These are phyloP conservation scores for Inga oerstediana DNA, from an alignment of 306 rosid genomes.

Conservation along the genomic window DNA sequence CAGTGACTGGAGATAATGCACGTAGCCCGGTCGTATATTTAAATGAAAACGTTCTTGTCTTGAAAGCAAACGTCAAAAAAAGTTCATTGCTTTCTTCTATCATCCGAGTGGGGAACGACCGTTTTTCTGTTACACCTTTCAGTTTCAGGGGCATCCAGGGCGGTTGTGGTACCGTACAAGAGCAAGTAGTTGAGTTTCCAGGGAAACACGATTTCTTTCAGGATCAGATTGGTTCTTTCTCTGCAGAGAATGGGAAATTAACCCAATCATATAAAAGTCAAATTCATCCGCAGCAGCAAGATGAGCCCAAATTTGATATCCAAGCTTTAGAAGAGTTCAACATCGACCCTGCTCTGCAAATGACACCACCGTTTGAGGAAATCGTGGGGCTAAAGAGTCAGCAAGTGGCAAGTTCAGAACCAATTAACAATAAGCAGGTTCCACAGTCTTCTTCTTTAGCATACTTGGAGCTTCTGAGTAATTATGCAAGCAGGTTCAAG, in stretches of 20 bases:
- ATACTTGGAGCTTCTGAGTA: constrained; percentile 59
- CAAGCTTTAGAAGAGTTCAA: constrained; percentile 38
- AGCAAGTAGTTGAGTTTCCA: constrained; percentile 4
- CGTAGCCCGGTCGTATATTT: not conserved
- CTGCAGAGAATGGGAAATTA: constrained; percentile 18
- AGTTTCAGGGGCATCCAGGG: constrained; percentile 40
- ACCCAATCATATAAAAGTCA: constrained; percentile 32
- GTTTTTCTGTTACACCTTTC: constrained; percentile 42
- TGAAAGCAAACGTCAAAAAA: not conserved
- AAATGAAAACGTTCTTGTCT: not conserved
- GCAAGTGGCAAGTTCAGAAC: constrained; percentile 24
- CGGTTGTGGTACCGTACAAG: constrained; percentile 35
- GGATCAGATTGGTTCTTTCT: constrained; percentile 32
- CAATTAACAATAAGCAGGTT: constrained; percentile 19
- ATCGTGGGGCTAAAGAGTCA: not conserved
- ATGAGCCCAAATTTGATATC: constrained; percentile 31
- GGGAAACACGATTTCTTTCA: constrained; percentile 30
- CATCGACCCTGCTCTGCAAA: constrained; percentile 33
- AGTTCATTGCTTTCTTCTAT: not conserved
- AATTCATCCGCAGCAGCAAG: constrained; percentile 33
- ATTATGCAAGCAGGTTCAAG: constrained; percentile 50
- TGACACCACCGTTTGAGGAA: constrained; percentile 34
- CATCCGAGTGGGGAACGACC: constrained; percentile 38
- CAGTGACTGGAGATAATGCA: not conserved
- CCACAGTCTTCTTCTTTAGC: constrained; percentile 33